Evolutionary conservation across 805 yeast species (phyloP).

Genomic region (Saccharomycopsis amapae): DNA sequence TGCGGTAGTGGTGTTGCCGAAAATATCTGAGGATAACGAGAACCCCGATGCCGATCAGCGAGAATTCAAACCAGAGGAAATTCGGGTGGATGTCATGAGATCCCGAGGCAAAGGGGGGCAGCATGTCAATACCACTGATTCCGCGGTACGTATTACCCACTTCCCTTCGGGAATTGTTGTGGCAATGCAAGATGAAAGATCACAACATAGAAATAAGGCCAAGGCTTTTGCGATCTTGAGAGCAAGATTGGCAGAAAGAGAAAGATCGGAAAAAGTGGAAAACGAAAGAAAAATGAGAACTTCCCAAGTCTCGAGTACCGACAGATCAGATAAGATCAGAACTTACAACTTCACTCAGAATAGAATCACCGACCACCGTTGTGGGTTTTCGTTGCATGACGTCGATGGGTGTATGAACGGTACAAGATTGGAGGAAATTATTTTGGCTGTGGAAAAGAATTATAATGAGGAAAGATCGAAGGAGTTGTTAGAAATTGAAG

Average conservation of each 20-base stretch:
- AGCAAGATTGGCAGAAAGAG: constrained; percentile 78
- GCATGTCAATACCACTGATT: constrained; percentile 95
- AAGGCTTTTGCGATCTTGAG: constrained; percentile 80
- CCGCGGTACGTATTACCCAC: constrained; percentile 91
- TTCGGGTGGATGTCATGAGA: constrained; percentile 93
- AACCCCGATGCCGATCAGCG: constrained; percentile 51
- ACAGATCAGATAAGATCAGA: constrained; percentile 85
- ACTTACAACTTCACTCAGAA: constrained; percentile 93
- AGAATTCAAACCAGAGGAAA: constrained; percentile 76
- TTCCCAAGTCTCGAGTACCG: constrained; percentile 82
- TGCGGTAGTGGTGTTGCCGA: constrained; percentile 89
- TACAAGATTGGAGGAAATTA: constrained; percentile 45
- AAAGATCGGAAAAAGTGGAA: constrained; percentile 54
- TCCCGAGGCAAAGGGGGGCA: constrained; percentile 98
- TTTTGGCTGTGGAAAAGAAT: constrained; percentile 43
- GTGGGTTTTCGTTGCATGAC: constrained; percentile 74
- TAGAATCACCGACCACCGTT: constrained; percentile 89
- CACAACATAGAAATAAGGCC: constrained; percentile 91
- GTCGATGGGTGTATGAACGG: constrained; percentile 62
- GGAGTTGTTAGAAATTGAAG: constrained; percentile 18
- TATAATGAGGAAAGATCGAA: constrained; percentile 42
- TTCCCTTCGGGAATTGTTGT: constrained; percentile 86
- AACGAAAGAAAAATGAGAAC: constrained; percentile 62
- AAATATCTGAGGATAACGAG: constrained; percentile 44
- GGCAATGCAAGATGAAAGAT: constrained; percentile 88